Percentiles rank a stretch among this genome's conserved stretches.
Evolutionary conservation across 306 rosid species (phyloP).

Genomic region (Casuarina cunninghamiana): DNA sequence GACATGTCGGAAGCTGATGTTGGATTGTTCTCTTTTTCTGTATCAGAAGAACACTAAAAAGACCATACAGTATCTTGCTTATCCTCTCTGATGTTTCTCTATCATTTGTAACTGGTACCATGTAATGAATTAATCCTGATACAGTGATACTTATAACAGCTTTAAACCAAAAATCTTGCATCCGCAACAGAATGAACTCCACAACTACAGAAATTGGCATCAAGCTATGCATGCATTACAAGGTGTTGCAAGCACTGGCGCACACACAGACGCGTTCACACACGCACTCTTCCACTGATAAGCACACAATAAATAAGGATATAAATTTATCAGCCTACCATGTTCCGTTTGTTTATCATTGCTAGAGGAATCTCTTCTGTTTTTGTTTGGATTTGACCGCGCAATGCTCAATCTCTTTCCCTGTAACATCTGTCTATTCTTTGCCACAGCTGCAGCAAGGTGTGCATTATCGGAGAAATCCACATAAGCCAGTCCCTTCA

Average conservation of each 20-base stretch:
- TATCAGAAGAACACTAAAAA: not conserved
- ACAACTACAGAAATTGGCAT: not conserved
- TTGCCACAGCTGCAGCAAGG: constrained; percentile 78
- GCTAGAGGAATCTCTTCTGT: constrained; percentile 46
- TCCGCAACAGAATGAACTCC: not conserved
- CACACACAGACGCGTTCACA: constrained; percentile 1
- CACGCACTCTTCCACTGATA: constrained; percentile 8
- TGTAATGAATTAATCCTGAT: not conserved
- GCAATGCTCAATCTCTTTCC: constrained; percentile 86
- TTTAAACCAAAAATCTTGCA: not conserved
- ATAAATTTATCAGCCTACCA: constrained; percentile 38
- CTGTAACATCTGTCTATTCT: constrained; percentile 56
- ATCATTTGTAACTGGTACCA: not conserved
- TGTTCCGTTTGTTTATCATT: constrained; percentile 30
- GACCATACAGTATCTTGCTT: not conserved
- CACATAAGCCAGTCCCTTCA: constrained; percentile 91
- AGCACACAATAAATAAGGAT: not conserved
- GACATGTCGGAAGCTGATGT: too few species aligned
- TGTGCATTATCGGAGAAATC: constrained; percentile 78
- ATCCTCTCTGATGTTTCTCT: not conserved
- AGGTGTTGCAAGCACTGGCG: constrained; percentile 5
- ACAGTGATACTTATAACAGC: not conserved
- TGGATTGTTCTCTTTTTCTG: too few species aligned
- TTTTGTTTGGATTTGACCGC: constrained; percentile 73
- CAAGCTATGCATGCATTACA: not conserved